Conservation (phyloP, 1,139 yeast species). For the Pichia sp. region DNA sequence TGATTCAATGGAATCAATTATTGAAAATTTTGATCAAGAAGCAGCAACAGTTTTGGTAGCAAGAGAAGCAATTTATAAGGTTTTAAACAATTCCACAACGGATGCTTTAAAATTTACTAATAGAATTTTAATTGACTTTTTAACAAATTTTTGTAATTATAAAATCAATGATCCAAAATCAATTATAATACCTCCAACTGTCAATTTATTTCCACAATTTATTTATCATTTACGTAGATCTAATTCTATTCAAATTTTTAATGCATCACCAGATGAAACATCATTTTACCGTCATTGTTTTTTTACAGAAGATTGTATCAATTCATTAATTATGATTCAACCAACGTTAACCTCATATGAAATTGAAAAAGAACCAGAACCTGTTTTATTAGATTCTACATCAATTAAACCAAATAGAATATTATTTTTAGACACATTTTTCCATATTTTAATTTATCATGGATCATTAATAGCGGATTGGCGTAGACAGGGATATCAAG, state of each 20-base stretch:
- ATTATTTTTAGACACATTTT: slow-evolving; percentile 63
- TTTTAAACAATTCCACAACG: slow-evolving; percentile 49
- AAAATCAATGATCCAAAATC: slow-evolving; percentile 64
- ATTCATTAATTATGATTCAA: slow-evolving; percentile 67
- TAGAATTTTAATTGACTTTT: slow-evolving; percentile 69
- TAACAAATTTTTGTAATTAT: slow-evolving; percentile 78
- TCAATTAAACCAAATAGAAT: slow-evolving; percentile 59
- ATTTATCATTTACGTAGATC: slow-evolving; percentile 68
- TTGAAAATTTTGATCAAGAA: slow-evolving; percentile 28
- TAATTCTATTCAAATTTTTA: slow-evolving; percentile 63
- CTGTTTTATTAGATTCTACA: slow-evolving; percentile 63
- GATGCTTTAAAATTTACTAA: slow-evolving; percentile 84
- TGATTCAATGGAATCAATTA: slow-evolving; percentile 22
- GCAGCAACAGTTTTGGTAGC: slow-evolving; percentile 62
- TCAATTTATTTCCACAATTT: slow-evolving; percentile 72
- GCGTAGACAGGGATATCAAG: slow-evolving; percentile 65
- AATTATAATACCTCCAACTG: slow-evolving; percentile 65
- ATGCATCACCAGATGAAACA: slow-evolving; percentile 77
- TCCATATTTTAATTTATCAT: slow-evolving; percentile 65
- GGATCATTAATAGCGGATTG: slow-evolving; percentile 65
- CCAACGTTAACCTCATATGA: slow-evolving; percentile 66
- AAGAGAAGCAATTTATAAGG: slow-evolving; percentile 44
- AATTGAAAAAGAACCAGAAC: slow-evolving; percentile 52
- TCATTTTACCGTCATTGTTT: slow-evolving; percentile 62
- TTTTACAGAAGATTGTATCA: slow-evolving; percentile 60